Evolutionary conservation across 2,329 filamentous ascomycete genomes (phyloP), one percentile per base, ranked within the genome.

Genomic region (Curvularia sp.): DNA sequence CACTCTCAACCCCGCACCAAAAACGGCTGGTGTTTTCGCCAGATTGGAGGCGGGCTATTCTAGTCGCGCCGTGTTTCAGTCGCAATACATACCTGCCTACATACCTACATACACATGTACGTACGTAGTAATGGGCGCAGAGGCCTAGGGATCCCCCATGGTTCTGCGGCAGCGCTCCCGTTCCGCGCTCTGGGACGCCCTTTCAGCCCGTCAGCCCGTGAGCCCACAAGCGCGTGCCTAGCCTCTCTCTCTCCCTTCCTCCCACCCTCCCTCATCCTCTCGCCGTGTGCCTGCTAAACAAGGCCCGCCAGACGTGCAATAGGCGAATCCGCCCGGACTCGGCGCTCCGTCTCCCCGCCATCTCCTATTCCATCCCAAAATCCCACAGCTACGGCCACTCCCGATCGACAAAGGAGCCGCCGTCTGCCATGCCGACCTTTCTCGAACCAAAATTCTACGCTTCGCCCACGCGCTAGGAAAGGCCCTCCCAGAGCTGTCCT

Each of bases 1-100:
- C 10, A 10, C 5, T 4, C 19, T 25, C 43, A 18, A 42, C 48
- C 53, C 53, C 56, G 59, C 53, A 43, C 41, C 57, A 60, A 58
- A 58, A 58, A 66, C 57, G 50, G 55, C 50, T 49, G 27, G 50
- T 48, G 64, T 59, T 59, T 18, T 55, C 49, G 56, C 30, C 49
- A 63, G 51, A 59, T 45, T 48, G 49, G 30, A 23, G 53, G 36
- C 45, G 48, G 60, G 13, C 46, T 59, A 45, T 51, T 49, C 25
- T 42, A 49, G 58, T 59, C 52, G 49, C 52, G 59, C 54, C 23
- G 54, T 49, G 62, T 65, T 65, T 65, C 62, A 65, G 54, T 57
- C 18, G 42, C 39, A n/a, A 23, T 25, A 23, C 13, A 21, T 15
- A n/a, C n/a, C n/a, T n/a, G n/a, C n/a, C n/a, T n/a, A n/a, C n/a